phyloP scores from a whole-genome alignment of 345 rosid species.

The Corchorus capsularis region DNA sequence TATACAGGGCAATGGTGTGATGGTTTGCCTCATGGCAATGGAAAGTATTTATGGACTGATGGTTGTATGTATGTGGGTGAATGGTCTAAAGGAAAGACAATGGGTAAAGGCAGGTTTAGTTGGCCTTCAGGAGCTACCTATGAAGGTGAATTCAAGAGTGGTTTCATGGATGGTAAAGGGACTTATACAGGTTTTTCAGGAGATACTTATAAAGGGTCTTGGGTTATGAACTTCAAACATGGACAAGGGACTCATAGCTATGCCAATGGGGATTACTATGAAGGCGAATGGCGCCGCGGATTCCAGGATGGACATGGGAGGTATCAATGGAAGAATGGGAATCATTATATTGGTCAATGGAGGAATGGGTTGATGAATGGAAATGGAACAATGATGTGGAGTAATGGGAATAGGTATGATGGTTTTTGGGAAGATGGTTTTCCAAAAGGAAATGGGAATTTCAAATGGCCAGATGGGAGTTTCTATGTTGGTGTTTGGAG shows the following conservation, averaged over 20 bases:
- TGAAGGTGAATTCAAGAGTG: constrained; percentile 91
- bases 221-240: constrained; percentile 93
- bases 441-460: constrained; percentile 92
- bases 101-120: constrained; percentile 82
- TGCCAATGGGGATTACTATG: constrained; percentile 75
- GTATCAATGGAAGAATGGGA: constrained; percentile 86
- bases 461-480: constrained; percentile 69
- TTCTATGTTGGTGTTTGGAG: constrained; percentile 94
- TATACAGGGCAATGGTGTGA: constrained; percentile 85
- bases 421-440: constrained; percentile 88
- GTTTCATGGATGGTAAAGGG: constrained; percentile 91
- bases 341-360: constrained; percentile 83
- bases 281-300: constrained; percentile 92
- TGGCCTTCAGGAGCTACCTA: constrained; percentile 97
- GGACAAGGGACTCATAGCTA: constrained; percentile 75
- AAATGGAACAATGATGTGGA: constrained; percentile 85
- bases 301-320: constrained; percentile 85
- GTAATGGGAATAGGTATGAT: constrained; percentile 81
- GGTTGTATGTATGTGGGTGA: constrained; percentile 96
- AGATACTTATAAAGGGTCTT: constrained; percentile 67
- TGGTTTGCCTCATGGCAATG: constrained; percentile 73
- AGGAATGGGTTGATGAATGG: constrained; percentile 73
- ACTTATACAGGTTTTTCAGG: constrained; percentile 76
- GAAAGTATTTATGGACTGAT: constrained; percentile 89
- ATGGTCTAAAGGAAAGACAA: constrained; percentile 70